A percentile compares a stretch with the other conserved stretches of the same genome.
phyloP scores from a whole-genome alignment of 805 yeast genomes.

The Kazachstania taianensis region DNA sequence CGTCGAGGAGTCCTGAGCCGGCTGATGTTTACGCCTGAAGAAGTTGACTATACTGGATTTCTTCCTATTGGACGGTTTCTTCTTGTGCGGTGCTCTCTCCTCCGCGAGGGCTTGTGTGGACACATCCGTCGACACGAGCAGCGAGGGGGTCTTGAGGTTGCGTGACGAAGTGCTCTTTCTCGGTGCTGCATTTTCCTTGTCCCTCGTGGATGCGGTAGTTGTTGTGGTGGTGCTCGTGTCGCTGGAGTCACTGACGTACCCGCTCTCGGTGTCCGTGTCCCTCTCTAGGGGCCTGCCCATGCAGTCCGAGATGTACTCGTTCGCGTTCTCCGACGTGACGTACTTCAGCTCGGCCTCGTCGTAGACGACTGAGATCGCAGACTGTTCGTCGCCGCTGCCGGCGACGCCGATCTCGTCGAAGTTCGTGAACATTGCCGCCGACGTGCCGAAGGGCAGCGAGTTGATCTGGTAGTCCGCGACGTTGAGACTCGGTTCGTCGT shows the following conservation, averaged over 20 bases:
- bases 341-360: constrained; percentile 8
- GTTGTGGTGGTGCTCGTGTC: not conserved
- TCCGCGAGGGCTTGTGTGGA: not conserved
- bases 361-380: constrained; percentile 8
- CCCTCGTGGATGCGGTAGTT: not conserved
- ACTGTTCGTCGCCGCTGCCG: not conserved
- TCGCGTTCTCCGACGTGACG: constrained; percentile 9
- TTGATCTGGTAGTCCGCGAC: constrained; percentile 23
- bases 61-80: constrained; percentile 6
- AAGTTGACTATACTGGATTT: constrained; percentile 22
- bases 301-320: constrained; percentile 15
- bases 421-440: not conserved
- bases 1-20: not conserved
- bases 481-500: constrained; percentile 26
- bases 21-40: constrained; percentile 20
- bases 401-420: not conserved
- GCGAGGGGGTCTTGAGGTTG: no score
- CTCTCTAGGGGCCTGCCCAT: constrained; percentile 10
- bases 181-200: not conserved
- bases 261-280: constrained; percentile 1
- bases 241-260: constrained; percentile 1
- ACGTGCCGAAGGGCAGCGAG: constrained; percentile 13
- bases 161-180: not conserved
- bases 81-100: not conserved
- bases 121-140: not conserved